These are phyloP conservation scores for Chaetomium sp. DNA, from an alignment of 2,329 filamentous ascomycete genomes.

Conservation along the genomic window DNA sequence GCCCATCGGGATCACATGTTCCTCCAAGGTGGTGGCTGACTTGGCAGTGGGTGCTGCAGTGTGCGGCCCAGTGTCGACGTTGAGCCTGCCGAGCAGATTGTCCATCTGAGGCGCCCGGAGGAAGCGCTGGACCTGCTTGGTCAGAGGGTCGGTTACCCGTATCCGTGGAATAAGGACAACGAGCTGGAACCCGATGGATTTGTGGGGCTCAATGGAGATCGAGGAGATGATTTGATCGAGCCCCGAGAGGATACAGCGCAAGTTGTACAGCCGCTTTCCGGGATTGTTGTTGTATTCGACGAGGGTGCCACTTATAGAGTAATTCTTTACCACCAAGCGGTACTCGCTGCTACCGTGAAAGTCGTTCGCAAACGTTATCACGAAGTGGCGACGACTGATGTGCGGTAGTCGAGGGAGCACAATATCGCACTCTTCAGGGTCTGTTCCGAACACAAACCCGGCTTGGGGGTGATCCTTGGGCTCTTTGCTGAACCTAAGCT, in stretches of 20 bases:
- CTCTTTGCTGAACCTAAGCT: slow-evolving; percentile 7
- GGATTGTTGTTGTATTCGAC: not conserved
- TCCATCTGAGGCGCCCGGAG: not conserved
- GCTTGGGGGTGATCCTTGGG: not conserved
- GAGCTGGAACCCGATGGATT: not conserved
- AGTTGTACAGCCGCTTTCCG: not conserved
- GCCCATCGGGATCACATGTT: no score
- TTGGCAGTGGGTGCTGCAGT: not conserved
- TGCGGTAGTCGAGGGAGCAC: not conserved
- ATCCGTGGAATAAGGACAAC: not conserved
- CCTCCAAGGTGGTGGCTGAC: no score
- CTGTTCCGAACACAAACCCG: slow-evolving; percentile 3
- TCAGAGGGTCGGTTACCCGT: not conserved
- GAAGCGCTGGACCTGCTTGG: not conserved
- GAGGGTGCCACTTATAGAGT: not conserved
- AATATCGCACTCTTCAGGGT: not conserved
- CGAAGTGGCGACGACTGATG: not conserved
- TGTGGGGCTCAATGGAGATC: not conserved
- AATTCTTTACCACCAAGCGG: slow-evolving; percentile 5
- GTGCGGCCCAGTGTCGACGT: not conserved
- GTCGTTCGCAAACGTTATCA: slow-evolving; percentile 2
- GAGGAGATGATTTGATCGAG: not conserved
- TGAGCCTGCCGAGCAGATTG: not conserved
- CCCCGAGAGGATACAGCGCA: slow-evolving; percentile 5
- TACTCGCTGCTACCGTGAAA: slow-evolving; percentile 3